Conservation (phyloP, 2,329 filamentous ascomycete species). For the Aspergillus sp. region DNA sequence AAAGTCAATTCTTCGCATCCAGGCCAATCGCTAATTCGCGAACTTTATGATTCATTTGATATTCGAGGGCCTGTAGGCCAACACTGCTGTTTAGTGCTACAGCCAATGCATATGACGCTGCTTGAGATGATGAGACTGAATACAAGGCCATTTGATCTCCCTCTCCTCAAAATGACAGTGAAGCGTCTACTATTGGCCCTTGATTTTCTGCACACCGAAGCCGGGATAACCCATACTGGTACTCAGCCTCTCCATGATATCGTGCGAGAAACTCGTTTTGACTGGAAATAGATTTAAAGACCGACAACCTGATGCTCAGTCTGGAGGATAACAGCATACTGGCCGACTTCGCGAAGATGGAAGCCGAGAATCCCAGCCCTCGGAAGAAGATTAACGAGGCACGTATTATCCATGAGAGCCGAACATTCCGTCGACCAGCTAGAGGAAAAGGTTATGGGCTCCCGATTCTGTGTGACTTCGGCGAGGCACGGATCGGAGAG, state of each 20-base stretch:
- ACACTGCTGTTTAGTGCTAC: conserved; percentile 10
- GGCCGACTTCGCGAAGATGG: conserved; percentile 18
- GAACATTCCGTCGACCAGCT: conserved; percentile 14
- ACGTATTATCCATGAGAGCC: conserved; percentile 23
- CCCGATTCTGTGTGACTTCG: conserved; percentile 30
- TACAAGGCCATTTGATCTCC: conserved; percentile 15
- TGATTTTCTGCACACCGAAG: conserved; percentile 30
- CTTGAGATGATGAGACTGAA: conserved; percentile 25
- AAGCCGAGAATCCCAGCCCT: conserved; percentile 20
- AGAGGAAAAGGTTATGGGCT: conserved; percentile 12
- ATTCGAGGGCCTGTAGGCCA: too few species aligned
- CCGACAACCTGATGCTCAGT: conserved; percentile 34
- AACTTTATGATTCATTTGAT: too few species aligned
- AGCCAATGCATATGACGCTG: conserved; percentile 22
- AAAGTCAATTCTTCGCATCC: too few species aligned
- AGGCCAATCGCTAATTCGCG: too few species aligned
- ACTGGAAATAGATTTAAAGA: conserved; percentile 29
- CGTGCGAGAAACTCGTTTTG: not conserved
- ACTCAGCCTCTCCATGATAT: conserved; percentile 1
- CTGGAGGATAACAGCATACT: conserved; percentile 23
- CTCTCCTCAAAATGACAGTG: conserved; percentile 23
- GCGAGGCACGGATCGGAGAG: conserved; percentile 25
- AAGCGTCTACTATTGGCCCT: conserved; percentile 23
- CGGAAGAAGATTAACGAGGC: conserved; percentile 20
- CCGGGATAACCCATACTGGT: conserved; percentile 26